These are phyloP conservation scores for Claviceps cyperi DNA, from an alignment of 2,329 filamentous ascomycete genomes.

Conservation along the genomic window DNA sequence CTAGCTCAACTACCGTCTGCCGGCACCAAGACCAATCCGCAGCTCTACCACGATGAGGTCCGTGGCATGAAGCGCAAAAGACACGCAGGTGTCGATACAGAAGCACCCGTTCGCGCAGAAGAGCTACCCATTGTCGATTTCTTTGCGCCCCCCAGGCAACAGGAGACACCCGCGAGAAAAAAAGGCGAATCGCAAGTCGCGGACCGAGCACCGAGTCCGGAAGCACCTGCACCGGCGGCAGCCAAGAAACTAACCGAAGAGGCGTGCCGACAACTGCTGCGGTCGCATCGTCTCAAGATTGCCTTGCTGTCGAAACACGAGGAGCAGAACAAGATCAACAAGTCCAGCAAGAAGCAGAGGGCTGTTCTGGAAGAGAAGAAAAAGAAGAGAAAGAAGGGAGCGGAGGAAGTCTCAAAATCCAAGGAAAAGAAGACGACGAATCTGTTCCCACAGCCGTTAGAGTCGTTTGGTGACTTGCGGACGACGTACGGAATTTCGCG, in stretches of 20 bases:
- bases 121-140: conserved; percentile 40
- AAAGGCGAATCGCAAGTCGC: conserved; percentile 10
- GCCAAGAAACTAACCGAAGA: conserved; percentile 42
- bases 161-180: conserved; percentile 20
- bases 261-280: conserved; percentile 59
- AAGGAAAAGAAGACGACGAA: conserved; percentile 43
- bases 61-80: conserved; percentile 39
- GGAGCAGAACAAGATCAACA: conserved; percentile 31
- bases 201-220: conserved; percentile 16
- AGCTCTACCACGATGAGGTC: conserved; percentile 50
- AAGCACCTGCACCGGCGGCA: conserved; percentile 6
- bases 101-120: conserved; percentile 10
- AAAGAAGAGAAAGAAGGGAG: conserved; percentile 32
- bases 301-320: conserved; percentile 50
- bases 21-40: conserved; percentile 49
- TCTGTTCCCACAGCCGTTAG: conserved; percentile 67
- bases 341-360: conserved; percentile 37
- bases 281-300: conserved; percentile 72
- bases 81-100: conserved; percentile 26
- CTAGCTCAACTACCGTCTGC: conserved; percentile 44
- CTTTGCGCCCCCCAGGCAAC: conserved; percentile 35
- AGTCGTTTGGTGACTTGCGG: conserved; percentile 59
- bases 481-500: conserved; percentile 58
- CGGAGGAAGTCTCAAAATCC: conserved; percentile 16
- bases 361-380: conserved; percentile 31